Base-by-base conservation (phyloP, 2,329 filamentous ascomycete genomes). In the Pseudofabraea citricarpa region DNA sequence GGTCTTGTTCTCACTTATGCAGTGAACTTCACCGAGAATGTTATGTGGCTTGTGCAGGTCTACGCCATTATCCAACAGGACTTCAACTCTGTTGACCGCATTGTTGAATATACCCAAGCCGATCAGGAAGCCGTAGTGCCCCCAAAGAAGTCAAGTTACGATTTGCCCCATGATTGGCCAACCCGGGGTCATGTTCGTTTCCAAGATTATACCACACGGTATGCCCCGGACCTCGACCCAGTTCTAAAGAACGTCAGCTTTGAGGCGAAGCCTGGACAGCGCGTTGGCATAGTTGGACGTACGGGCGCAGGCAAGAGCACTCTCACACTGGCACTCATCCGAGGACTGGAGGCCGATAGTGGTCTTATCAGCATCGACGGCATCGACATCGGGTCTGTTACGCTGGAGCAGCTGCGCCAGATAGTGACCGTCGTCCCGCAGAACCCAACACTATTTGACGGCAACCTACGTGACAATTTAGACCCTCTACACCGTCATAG, bases 281-380 rank as follows among this genome's bases (percentile, higher is more conserved):
- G 85, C 27, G 82, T 90, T 53, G 87, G 86, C 32, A 81, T 90
- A 27, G 84, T 90, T 2, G 86, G 86, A 2, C 80, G 86, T 10
- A 90, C 86, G 0, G 86, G 86, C 13, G 86, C 86, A 0, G 86
- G 86, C 45, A 90, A 90, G 67, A 86, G 82, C 41, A 87, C 90
- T 64, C 87, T 88, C 83, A 81, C 78, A 55, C 82, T 85, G 0
- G 24, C 24, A 13, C 72, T 90, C 8, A 90, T 90, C 74, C 81
- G 86, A 3, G 73, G 90, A 1, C 76, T 82, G 4, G 80, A 83
- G 60, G 68, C 82, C 20, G 75, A 73, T 0, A 69, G 69, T 2
- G 80, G 80, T 2, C 70, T 67, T 50, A 83, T 83, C 55, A 70
- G 67, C 41, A 79, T 83, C 39, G 80, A 84, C 54, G 79, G 78